These are phyloP conservation scores for Eucalyptus rudis DNA, from an alignment of 345 rosid genomes.

Conservation along the genomic window DNA sequence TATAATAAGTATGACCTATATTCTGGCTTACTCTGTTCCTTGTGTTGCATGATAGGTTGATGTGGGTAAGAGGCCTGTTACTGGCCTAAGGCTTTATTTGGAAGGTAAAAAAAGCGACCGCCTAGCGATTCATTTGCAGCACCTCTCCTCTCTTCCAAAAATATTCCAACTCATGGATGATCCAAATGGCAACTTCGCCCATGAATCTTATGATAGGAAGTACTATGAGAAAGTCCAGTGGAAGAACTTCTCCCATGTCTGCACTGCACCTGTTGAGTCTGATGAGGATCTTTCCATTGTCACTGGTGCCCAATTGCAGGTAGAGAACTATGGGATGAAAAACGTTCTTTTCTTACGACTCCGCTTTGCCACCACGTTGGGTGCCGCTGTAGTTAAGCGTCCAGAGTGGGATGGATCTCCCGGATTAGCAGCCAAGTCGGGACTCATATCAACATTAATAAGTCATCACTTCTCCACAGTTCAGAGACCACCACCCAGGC, in stretches of 20 bases:
- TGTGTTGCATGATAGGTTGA: constrained; percentile 48
- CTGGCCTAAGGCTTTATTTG: constrained; percentile 90
- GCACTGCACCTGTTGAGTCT: constrained; percentile 85
- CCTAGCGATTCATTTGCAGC: constrained; percentile 83
- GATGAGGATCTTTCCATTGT: constrained; percentile 70
- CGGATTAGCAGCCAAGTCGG: constrained; percentile 62
- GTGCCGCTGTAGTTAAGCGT: constrained; percentile 43
- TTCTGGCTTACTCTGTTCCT: not conserved
- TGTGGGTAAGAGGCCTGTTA: constrained; percentile 89
- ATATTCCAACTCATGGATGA: constrained; percentile 69
- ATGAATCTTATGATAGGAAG: constrained; percentile 44
- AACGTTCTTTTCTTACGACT: constrained; percentile 77
- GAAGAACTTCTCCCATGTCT: constrained; percentile 91
- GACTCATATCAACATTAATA: constrained; percentile 77
- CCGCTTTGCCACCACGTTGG: constrained; percentile 51
- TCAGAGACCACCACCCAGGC: constrained; percentile 71
- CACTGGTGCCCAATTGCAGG: constrained; percentile 82
- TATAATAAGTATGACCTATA: not conserved
- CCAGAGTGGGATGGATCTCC: constrained; percentile 93
- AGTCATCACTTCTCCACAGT: constrained; percentile 86
- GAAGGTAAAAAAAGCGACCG: constrained; percentile 87
- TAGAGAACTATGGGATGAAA: constrained; percentile 82
- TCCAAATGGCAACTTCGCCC: constrained; percentile 28
- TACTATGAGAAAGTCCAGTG: constrained; percentile 88
- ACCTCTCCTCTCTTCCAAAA: constrained; percentile 91